Conservation (phyloP, 1,284 basidiomycete genomes). For the Cerioporus squamosus region DNA sequence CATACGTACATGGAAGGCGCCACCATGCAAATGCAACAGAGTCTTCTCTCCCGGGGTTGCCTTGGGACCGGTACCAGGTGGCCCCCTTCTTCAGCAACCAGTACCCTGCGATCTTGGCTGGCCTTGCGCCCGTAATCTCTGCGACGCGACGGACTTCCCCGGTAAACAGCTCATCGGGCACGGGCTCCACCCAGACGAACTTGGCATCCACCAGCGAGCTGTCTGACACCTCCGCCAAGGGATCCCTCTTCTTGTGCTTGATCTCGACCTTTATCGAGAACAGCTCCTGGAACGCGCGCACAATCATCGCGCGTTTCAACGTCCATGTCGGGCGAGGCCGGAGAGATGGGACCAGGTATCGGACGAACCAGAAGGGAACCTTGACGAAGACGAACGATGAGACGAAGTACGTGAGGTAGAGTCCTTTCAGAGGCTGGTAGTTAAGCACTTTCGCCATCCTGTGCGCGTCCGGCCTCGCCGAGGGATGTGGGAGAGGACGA, state of each 20-base stretch:
- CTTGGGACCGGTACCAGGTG: conserved; percentile 20
- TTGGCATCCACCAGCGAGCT: conserved; percentile 12
- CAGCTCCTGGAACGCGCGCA: conserved; percentile 9
- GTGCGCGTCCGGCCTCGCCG: too few relatives aligned
- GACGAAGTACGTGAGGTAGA: conserved; percentile 11
- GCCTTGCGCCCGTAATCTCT: conserved; percentile 28
- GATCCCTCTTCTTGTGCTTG: not conserved
- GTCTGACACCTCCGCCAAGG: conserved; percentile 2
- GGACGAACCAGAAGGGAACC: conserved; percentile 12
- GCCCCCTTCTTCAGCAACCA: conserved; percentile 37
- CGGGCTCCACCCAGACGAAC: conserved; percentile 25
- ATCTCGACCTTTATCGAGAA: not conserved
- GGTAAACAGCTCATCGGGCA: conserved; percentile 12
- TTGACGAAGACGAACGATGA: conserved; percentile 7
- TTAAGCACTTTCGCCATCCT: too few relatives aligned
- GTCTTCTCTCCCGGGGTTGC: conserved; percentile 46
- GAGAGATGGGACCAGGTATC: conserved; percentile 1
- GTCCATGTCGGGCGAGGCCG: conserved; percentile 11
- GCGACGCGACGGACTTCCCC: conserved; percentile 25
- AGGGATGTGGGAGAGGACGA: too few relatives aligned
- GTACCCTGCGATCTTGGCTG: conserved; percentile 40
- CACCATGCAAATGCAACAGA: conserved; percentile 55
- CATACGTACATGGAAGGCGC: conserved; percentile 37
- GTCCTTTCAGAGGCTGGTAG: conserved; percentile 11
- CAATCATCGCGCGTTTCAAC: conserved; percentile 16